These are phyloP conservation scores for Cyberlindnera euphorbiiphila DNA, from an alignment of 805 yeast genomes.

Conservation along the genomic window DNA sequence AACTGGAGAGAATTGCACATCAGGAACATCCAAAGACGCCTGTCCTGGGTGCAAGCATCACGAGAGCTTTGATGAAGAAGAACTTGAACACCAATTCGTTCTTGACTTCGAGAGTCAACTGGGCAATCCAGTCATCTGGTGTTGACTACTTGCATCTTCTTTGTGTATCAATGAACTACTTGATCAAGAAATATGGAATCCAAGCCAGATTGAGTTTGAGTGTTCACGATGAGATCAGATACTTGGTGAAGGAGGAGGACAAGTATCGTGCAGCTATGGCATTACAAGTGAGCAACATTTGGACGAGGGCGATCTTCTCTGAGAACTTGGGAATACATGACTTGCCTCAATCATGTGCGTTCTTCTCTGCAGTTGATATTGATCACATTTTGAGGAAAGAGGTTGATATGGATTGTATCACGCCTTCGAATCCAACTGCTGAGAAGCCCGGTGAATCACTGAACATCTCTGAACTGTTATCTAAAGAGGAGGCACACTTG, in stretches of 20 bases:
- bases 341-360: constrained; percentile 92
- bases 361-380: constrained; percentile 89
- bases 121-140: constrained; percentile 98
- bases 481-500: constrained; percentile 31
- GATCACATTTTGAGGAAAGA: constrained; percentile 89
- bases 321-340: constrained; percentile 87
- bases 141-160: constrained; percentile 91
- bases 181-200: constrained; percentile 57
- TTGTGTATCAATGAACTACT: constrained; percentile 82
- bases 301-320: constrained; percentile 96
- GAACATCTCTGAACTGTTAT: constrained; percentile 52
- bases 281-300: constrained; percentile 81
- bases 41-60: constrained; percentile 87
- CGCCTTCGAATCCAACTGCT: constrained; percentile 75
- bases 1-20: constrained; percentile 81
- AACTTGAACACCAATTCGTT: constrained; percentile 65
- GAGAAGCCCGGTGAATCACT: constrained; percentile 79
- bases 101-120: constrained; percentile 87
- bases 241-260: constrained; percentile 69
- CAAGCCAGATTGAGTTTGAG: constrained; percentile 79
- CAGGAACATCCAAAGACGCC: constrained; percentile 83
- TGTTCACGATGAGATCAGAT: constrained; percentile 94
- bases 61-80: constrained; percentile 67
- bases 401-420: constrained; percentile 84
- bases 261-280: constrained; percentile 75